Evolutionary conservation across 2,329 filamentous ascomycete species (phyloP).

Genomic region (Bertia moriformis): DNA sequence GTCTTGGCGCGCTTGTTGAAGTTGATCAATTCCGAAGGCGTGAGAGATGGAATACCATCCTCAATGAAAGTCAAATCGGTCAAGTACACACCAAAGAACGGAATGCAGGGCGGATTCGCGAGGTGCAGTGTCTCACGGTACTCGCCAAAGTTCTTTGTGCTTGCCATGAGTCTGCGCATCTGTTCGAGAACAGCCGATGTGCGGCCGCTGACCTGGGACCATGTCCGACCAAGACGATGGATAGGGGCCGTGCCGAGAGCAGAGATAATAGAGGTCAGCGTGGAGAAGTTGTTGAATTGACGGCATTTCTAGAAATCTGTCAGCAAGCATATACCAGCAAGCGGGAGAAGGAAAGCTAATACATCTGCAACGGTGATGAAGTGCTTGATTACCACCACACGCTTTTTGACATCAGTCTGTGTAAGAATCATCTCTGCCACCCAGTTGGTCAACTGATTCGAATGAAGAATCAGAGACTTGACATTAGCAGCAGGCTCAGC

Average conservation of each 20-base stretch:
- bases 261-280: constrained; percentile 92
- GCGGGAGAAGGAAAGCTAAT: too few relatives aligned
- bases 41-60: constrained; percentile 92
- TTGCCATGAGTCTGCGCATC: constrained; percentile 91
- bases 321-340: too few relatives aligned
- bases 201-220: constrained; percentile 80
- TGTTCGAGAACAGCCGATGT: constrained; percentile 68
- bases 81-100: constrained; percentile 96
- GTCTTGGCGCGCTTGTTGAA: constrained; percentile 97
- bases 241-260: constrained; percentile 89
- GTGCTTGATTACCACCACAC: constrained; percentile 95
- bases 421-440: constrained; percentile 97
- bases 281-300: constrained; percentile 86
- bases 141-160: constrained; percentile 94
- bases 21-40: constrained; percentile 93
- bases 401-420: constrained; percentile 85
- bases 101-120: constrained; percentile 94
- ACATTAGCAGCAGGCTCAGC: constrained; percentile 83
- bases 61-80: constrained; percentile 98
- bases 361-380: constrained; percentile 94
- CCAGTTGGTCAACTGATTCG: constrained; percentile 98
- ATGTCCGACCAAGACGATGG: constrained; percentile 81
- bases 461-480: constrained; percentile 90
- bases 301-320: constrained; percentile 73
- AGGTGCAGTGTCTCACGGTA: constrained; percentile 87